These are phyloP conservation scores for Hypomontagnella monticulosa DNA, from an alignment of 495 filamentous ascomycete species.

Conservation along the genomic window DNA sequence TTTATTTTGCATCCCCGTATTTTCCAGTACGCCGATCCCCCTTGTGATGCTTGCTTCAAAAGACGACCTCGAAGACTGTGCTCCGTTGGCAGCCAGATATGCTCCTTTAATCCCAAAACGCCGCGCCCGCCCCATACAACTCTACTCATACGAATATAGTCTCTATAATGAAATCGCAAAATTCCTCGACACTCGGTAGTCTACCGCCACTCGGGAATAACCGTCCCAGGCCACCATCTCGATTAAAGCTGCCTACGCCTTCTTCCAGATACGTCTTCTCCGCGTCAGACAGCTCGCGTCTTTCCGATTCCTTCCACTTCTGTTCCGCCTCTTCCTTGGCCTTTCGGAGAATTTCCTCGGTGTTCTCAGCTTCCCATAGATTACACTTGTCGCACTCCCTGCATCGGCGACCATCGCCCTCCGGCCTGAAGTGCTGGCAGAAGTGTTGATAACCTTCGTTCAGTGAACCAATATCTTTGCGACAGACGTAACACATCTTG, in stretches of 20 bases:
- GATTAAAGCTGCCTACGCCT: constrained; percentile 44
- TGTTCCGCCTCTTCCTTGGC: constrained; percentile 83
- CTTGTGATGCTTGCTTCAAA: constrained; percentile 26
- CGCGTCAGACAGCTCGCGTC: constrained; percentile 56
- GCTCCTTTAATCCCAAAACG: constrained; percentile 30
- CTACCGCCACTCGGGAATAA: constrained; percentile 40
- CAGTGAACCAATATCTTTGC: constrained; percentile 63
- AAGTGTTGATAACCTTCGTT: constrained; percentile 82
- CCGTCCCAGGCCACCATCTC: constrained; percentile 41
- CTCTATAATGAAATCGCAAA: constrained; percentile 59
- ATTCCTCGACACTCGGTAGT: constrained; percentile 53
- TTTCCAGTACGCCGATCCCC: constrained; percentile 19
- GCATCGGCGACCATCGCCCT: constrained; percentile 72
- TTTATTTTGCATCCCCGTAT: constrained; percentile 1
- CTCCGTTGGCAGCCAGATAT: constrained; percentile 15
- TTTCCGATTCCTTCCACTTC: constrained; percentile 79
- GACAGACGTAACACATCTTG: constrained; percentile 95
- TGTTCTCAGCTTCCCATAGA: constrained; percentile 87
- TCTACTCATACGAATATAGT: constrained; percentile 48
- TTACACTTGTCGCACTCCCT: constrained; percentile 86
- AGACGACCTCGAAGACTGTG: constrained; percentile 10
- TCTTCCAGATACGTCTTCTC: constrained; percentile 60
- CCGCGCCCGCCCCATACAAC: constrained; percentile 3
- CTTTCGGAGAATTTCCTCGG: constrained; percentile 75
- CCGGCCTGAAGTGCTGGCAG: constrained; percentile 92